Evolutionary conservation across 164 flowering plant species (phyloP).

Genomic region (Berberis thunbergii): DNA sequence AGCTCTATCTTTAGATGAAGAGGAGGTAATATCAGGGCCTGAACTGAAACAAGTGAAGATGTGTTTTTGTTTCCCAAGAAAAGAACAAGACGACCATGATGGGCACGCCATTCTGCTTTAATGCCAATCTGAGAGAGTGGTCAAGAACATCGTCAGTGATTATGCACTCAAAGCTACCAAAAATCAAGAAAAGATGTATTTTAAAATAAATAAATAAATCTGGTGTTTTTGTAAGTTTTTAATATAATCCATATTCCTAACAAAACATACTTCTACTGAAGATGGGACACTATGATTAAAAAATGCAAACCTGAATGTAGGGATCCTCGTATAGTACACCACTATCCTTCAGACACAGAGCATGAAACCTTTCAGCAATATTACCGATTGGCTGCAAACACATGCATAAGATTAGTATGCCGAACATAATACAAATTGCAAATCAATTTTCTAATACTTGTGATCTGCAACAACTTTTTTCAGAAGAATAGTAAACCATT

Average conservation of each 20-base stretch:
- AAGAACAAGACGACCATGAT: constrained; percentile 88
- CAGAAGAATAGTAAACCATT: too few species aligned
- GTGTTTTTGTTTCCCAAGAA: constrained; percentile 97
- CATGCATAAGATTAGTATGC: background rate
- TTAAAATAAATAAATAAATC: too few species aligned
- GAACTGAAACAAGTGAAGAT: constrained; percentile 75
- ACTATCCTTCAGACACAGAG: constrained; percentile 87
- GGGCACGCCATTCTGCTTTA: constrained; percentile 93
- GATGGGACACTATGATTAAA: background rate
- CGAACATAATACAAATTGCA: background rate
- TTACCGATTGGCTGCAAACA: constrained; percentile 83
- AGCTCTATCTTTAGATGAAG: constrained; percentile 80
- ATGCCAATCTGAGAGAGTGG: constrained; percentile 67
- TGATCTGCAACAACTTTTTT: background rate
- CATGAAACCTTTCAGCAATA: constrained; percentile 79
- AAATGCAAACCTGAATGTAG: constrained; percentile 60
- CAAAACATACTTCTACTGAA: background rate
- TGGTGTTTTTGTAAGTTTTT: too few species aligned
- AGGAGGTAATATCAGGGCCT: constrained; percentile 80
- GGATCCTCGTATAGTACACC: constrained; percentile 97
- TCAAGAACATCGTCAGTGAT: background rate
- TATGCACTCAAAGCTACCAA: background rate
- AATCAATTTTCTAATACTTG: background rate
- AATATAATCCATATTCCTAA: background rate
- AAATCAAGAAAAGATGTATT: background rate